These are phyloP conservation scores for Fusarium sp. DNA, from an alignment of 2,329 filamentous ascomycete species.

Conservation along the genomic window DNA sequence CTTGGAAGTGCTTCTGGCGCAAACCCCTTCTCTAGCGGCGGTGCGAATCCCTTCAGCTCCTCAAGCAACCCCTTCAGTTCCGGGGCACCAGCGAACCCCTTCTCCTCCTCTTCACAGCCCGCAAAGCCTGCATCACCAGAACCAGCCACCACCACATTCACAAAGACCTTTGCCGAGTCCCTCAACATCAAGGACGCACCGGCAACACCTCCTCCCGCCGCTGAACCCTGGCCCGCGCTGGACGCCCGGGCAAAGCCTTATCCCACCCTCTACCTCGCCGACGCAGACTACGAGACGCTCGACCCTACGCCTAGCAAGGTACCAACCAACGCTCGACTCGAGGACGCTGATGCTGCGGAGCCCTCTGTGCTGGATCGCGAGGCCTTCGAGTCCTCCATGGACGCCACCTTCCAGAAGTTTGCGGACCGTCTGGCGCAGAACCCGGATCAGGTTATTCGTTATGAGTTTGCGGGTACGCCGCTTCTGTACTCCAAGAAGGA, in stretches of 20 bases:
- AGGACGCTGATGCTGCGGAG: conserved; percentile 55
- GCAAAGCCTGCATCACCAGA: conserved; percentile 50
- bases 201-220: conserved; percentile 49
- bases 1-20: conserved; percentile 51
- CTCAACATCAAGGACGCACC: conserved; percentile 76
- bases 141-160: conserved; percentile 53
- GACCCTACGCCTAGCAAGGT: conserved; percentile 68
- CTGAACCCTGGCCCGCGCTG: conserved; percentile 81
- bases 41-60: conserved; percentile 61
- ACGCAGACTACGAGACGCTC: conserved; percentile 92
- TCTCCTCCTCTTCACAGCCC: conserved; percentile 40
- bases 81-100: conserved; percentile 43
- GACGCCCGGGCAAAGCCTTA: conserved; percentile 77
- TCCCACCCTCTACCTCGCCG: conserved; percentile 80
- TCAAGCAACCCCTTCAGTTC: conserved; percentile 50
- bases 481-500: conserved; percentile 87
- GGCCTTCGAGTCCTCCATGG: conserved; percentile 79
- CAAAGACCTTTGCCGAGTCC: conserved; percentile 77
- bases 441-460: conserved; percentile 84
- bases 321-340: conserved; percentile 59
- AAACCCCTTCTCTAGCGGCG: conserved; percentile 72
- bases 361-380: conserved; percentile 71
- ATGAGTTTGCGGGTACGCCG: conserved; percentile 79
- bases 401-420: conserved; percentile 83
- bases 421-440: conserved; percentile 83